Percentiles rank a stretch among this genome's conserved stretches.
Evolutionary conservation across 371 early-diverging fungal species (phyloP).

Genomic region (Circinella umbellata): DNA sequence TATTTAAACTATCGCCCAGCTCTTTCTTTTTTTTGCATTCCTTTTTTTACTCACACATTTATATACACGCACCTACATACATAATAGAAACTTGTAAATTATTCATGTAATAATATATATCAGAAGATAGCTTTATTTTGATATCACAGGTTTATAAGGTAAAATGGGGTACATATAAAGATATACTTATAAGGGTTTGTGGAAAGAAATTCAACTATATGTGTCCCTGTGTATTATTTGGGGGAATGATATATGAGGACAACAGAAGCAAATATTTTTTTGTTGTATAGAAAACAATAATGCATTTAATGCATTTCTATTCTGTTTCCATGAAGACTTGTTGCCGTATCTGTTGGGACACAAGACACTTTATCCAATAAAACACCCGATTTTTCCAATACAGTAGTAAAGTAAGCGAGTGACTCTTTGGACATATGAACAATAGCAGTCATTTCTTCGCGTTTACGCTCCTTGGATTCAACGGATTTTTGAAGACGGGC

Average conservation of each 20-base stretch:
- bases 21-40: neutral
- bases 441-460: slow-evolving; percentile 61
- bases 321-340: slow-evolving; percentile 7
- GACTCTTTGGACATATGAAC: slow-evolving; percentile 69
- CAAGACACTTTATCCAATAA: slow-evolving; percentile 46
- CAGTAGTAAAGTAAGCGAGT: slow-evolving; percentile 65
- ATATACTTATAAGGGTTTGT: neutral
- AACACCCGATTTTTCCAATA: slow-evolving; percentile 50
- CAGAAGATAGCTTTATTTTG: neutral
- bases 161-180: neutral
- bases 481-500: slow-evolving; percentile 80
- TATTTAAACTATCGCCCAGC: neutral
- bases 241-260: too few relatives aligned
- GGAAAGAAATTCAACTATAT: neutral
- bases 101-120: slow-evolving; percentile 11
- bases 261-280: too few relatives aligned
- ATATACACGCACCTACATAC: neutral
- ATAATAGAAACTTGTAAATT: slow-evolving; percentile 6
- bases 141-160: neutral
- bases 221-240: too few relatives aligned
- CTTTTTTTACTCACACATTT: too few relatives aligned
- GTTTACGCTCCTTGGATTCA: slow-evolving; percentile 72
- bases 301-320: neutral
- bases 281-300: too few relatives aligned
- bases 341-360: slow-evolving; percentile 31